phyloP scores from a whole-genome alignment of 306 rosid species.

The Pterocarpus santalinus region DNA sequence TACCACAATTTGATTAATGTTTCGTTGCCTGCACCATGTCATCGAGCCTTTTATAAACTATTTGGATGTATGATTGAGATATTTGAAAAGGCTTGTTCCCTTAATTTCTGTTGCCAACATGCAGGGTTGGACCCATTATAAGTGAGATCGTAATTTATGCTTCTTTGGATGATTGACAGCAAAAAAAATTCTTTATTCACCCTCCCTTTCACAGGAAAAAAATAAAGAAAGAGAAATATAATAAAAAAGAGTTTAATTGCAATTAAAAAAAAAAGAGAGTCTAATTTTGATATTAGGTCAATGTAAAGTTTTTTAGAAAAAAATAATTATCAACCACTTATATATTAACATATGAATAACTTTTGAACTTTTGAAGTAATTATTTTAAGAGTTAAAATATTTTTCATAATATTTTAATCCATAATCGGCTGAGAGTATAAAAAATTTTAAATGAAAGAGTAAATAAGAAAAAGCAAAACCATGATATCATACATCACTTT shows the following conservation, averaged over 20 bases:
- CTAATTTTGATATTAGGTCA: too few species aligned
- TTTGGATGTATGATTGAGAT: conserved; percentile 25
- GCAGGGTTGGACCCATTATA: conserved; percentile 21
- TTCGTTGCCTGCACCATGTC: conserved; percentile 57
- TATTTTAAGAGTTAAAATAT: too few species aligned
- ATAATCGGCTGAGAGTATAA: neutral
- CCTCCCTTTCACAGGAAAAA: neutral
- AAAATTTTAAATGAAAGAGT: neutral
- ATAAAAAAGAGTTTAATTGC: too few species aligned
- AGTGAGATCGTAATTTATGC: neutral
- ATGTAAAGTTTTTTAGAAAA: too few species aligned
- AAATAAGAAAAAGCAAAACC: neutral
- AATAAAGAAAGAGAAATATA: too few species aligned
- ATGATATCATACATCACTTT: neutral
- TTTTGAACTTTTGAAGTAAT: too few species aligned
- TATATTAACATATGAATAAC: neutral
- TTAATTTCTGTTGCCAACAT: conserved; percentile 13
- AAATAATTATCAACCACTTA: neutral
- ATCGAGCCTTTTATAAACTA: conserved; percentile 10
- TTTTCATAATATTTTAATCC: too few species aligned
- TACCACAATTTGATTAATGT: conserved; percentile 63
- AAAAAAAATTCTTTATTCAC: conserved; percentile 5
- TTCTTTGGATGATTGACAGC: conserved; percentile 8
- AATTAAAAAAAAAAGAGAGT: neutral
- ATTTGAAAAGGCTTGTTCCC: conserved; percentile 6